These are phyloP conservation scores for Fragaria nilgerrensis DNA, from an alignment of 306 rosid species.

Conservation along the genomic window DNA sequence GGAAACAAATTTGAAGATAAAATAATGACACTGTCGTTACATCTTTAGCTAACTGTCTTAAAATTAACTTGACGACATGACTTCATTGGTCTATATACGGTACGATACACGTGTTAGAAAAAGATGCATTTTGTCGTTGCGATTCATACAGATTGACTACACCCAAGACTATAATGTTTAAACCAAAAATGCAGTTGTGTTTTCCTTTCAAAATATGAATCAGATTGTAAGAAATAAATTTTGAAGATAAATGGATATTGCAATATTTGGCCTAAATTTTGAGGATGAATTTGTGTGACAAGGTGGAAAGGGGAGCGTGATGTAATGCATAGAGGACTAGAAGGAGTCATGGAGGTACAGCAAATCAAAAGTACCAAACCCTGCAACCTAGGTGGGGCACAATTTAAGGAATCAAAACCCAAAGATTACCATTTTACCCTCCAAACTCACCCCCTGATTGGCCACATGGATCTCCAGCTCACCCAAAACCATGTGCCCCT, in stretches of 20 bases:
- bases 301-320: background rate
- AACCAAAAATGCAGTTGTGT: background rate
- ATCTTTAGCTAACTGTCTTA: background rate
- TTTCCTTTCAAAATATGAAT: background rate
- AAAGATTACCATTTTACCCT: background rate
- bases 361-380: conserved; percentile 13
- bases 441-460: background rate
- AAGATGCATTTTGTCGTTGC: fast-evolving
- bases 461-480: background rate
- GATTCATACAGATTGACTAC: background rate
- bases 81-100: background rate
- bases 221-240: background rate
- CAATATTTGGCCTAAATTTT: background rate
- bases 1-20: too few species aligned
- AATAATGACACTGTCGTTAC: background rate
- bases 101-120: too few species aligned
- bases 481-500: background rate
- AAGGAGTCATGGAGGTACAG: background rate
- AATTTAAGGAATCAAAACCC: conserved; percentile 10
- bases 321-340: background rate
- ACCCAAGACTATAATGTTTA: background rate
- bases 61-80: background rate
- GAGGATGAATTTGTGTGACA: background rate
- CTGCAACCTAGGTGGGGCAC: conserved; percentile 3
- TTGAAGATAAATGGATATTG: background rate